Evolutionary conservation across 805 yeast species (phyloP).

Genomic region (Teunomyces funiuensis): DNA sequence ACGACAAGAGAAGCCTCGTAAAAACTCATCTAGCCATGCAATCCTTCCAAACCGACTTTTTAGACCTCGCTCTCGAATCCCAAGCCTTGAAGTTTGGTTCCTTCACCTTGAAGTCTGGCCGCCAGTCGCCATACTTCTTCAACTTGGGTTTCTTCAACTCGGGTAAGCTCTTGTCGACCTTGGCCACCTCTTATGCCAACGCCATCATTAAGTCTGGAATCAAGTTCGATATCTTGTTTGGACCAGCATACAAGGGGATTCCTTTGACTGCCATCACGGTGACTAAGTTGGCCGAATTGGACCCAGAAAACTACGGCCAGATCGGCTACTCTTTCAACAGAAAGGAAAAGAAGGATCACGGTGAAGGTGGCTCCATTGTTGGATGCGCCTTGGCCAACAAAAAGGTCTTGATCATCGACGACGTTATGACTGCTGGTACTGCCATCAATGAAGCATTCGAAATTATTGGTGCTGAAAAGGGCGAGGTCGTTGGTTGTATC

Average conservation of each 20-base stretch:
- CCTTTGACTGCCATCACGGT: slow-evolving; percentile 92
- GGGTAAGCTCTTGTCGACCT: slow-evolving; percentile 72
- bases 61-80: slow-evolving; percentile 78
- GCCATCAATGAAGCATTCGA: slow-evolving; percentile 93
- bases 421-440: slow-evolving; percentile 98
- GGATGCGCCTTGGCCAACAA: slow-evolving; percentile 76
- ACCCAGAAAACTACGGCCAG: slow-evolving; percentile 70
- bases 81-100: slow-evolving; percentile 84
- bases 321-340: slow-evolving; percentile 93
- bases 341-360: slow-evolving; percentile 95
- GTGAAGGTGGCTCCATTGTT: slow-evolving; percentile 95
- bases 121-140: slow-evolving; percentile 94
- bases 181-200: slow-evolving; percentile 86
- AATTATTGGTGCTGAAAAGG: slow-evolving; percentile 68
- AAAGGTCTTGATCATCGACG: slow-evolving; percentile 84
- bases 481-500: slow-evolving; percentile 76
- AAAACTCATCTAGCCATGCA: slow-evolving; percentile 26
- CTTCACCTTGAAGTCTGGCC: slow-evolving; percentile 89
- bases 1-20: slow-evolving; percentile 7
- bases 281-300: slow-evolving; percentile 88
- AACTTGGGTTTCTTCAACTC: slow-evolving; percentile 87
- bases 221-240: slow-evolving; percentile 87
- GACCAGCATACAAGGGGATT: slow-evolving; percentile 98
- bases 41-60: slow-evolving; percentile 61
- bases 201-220: slow-evolving; percentile 80